These are phyloP conservation scores for Hanseniaspora mollemarum DNA, from an alignment of 805 yeast genomes.

Conservation along the genomic window DNA sequence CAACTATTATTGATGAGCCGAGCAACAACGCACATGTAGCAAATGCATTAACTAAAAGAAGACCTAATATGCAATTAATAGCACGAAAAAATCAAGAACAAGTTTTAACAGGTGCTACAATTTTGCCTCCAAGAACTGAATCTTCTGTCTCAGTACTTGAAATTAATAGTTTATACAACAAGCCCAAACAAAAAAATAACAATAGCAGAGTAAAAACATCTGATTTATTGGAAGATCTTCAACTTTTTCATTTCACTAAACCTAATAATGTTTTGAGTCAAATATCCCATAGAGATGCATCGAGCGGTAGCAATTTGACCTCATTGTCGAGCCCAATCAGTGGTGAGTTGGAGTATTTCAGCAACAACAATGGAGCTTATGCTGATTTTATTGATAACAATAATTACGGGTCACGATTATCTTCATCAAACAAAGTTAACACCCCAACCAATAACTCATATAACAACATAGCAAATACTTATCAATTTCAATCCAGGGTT, in stretches of 20 bases:
- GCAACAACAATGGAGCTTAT: background rate
- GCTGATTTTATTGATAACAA: conserved; percentile 8
- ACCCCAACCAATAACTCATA: background rate
- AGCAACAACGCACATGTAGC: background rate
- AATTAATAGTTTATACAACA: background rate
- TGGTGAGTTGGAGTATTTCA: conserved; percentile 9
- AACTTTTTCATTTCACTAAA: conserved; percentile 1
- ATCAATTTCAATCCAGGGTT: conserved; percentile 11
- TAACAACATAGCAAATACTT: background rate
- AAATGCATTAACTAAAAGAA: conserved; percentile 3
- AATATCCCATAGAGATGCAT: background rate
- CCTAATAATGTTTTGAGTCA: background rate
- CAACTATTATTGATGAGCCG: background rate
- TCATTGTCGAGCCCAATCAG: conserved; percentile 6
- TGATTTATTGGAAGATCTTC: conserved; percentile 9
- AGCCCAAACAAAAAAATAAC: background rate
- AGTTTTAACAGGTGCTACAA: background rate
- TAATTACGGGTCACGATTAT: background rate
- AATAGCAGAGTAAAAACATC: conserved; percentile 8
- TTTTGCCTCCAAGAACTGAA: conserved; percentile 17
- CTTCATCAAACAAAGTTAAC: background rate
- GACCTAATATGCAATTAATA: conserved; percentile 5
- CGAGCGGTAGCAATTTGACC: conserved; percentile 1
- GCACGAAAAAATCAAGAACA: background rate
- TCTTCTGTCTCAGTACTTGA: conserved; percentile 13